These are phyloP conservation scores for Sugiyamaella sp. DNA, from an alignment of 1,139 yeast species.

Conservation along the genomic window DNA sequence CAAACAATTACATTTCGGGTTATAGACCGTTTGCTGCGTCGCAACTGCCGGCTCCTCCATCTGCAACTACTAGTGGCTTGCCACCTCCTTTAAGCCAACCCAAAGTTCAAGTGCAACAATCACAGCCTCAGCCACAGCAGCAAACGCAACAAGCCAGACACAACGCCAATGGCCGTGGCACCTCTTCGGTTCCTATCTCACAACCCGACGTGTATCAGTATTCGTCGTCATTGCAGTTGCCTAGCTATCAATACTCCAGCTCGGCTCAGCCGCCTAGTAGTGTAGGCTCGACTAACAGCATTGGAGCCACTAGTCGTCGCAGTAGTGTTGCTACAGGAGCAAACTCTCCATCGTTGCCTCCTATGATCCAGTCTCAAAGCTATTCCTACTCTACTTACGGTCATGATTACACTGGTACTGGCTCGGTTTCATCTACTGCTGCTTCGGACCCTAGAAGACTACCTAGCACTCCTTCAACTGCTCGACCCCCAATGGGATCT, in stretches of 20 bases:
- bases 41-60: slow-evolving; percentile 25
- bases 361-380: slow-evolving; percentile 26
- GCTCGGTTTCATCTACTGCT: slow-evolving; percentile 13
- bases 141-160: slow-evolving; percentile 20
- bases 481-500: background rate
- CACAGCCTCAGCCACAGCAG: slow-evolving; percentile 20
- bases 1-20: slow-evolving; percentile 26
- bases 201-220: slow-evolving; percentile 17
- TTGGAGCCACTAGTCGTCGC: slow-evolving; percentile 13
- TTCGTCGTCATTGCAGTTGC: slow-evolving; percentile 9
- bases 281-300: slow-evolving; percentile 3
- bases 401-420: slow-evolving; percentile 25
- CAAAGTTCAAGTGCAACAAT: slow-evolving; percentile 16
- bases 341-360: slow-evolving; percentile 30
- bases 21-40: slow-evolving; percentile 31
- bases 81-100: slow-evolving; percentile 20
- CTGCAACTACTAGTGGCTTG: slow-evolving; percentile 22
- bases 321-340: slow-evolving; percentile 17
- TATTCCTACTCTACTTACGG: slow-evolving; percentile 28
- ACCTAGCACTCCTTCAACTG: slow-evolving; percentile 25
- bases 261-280: background rate
- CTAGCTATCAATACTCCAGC: slow-evolving; percentile 9
- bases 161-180: slow-evolving; percentile 7
- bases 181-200: slow-evolving; percentile 4
- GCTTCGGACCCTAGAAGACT: slow-evolving; percentile 32